Conservation (phyloP, 2,329 filamentous ascomycete species). For the Aspergillus neoniger region DNA sequence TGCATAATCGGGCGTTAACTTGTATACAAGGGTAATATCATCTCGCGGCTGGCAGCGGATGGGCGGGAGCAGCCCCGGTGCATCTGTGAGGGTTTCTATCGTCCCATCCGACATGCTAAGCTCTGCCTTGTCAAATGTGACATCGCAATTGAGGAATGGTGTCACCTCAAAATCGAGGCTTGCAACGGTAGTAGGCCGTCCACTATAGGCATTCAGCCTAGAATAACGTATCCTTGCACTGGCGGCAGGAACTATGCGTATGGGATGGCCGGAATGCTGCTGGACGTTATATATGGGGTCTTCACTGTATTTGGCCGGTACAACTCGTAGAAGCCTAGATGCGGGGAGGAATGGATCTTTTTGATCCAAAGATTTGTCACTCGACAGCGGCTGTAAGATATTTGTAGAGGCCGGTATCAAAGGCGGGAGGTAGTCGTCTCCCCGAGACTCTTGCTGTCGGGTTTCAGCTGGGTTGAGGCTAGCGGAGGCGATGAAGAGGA, state of each 20-base stretch:
- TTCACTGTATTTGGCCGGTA: constrained; percentile 52
- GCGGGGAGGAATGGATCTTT: constrained; percentile 59
- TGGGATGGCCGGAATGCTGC: constrained; percentile 55
- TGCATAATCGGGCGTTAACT: constrained; percentile 46
- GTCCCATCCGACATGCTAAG: constrained; percentile 51
- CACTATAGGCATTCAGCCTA: constrained; percentile 46
- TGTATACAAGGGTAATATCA: constrained; percentile 60
- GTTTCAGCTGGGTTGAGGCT: constrained; percentile 48
- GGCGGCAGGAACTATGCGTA: constrained; percentile 57
- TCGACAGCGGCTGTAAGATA: constrained; percentile 57
- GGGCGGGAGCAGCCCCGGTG: constrained; percentile 37
- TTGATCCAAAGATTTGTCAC: constrained; percentile 50
- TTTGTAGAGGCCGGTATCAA: constrained; percentile 60
- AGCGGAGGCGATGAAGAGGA: constrained; percentile 56
- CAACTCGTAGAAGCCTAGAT: constrained; percentile 58
- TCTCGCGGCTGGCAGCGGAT: constrained; percentile 55
- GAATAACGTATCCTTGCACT: constrained; percentile 60
- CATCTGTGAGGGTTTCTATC: constrained; percentile 46
- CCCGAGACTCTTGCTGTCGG: constrained; percentile 36
- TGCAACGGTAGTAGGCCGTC: constrained; percentile 52
- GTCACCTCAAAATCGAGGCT: constrained; percentile 60
- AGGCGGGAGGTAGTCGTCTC: constrained; percentile 57
- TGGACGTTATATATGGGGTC: constrained; percentile 56
- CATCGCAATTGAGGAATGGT: constrained; percentile 52
- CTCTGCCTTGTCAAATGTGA: constrained; percentile 52